Evolutionary conservation across 1,284 basidiomycete species (phyloP), one percentile per base, ranked within the genome.

Genomic region (Ganoderma meredithae): DNA sequence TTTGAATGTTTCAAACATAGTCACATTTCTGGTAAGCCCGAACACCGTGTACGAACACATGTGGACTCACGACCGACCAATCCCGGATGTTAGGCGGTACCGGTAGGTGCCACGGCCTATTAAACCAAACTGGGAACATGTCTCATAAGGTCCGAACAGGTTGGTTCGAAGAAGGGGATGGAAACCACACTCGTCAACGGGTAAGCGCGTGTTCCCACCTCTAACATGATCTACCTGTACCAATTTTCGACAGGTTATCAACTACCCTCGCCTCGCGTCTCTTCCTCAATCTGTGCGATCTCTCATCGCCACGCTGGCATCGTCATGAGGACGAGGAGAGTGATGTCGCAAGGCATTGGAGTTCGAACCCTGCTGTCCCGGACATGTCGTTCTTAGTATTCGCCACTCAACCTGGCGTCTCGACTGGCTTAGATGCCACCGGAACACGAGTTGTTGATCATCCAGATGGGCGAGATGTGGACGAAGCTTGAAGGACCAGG

Each of bases 261-360:
- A 59, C 58, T 1, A 40, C 39, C 15, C 58, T 59, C n/a, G 36
- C 58, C n/a, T 59, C 58, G 8, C 58, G 58, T 13, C 58, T 59
- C n/a, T 36, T 59, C 36, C 58, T 59, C 39, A 59, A 59, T 41
- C 39, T 59, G 10, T 39, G 58, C 13, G 58, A 22, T 22, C n/a
- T 41, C 22, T 61, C 55, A 17, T 62, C 67, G 0, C 66, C 69
- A 27, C 59, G 25, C 5, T 13, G 40, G 3, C 63, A 62, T 17
- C 63, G 59, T 3, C 31, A 31, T 36, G 49, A 13, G 19, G 60
- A 62, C 12, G 31, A 33, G 39, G 44, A 67, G 19, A 22, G 17
- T n/a, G 27, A 47, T 13, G 56, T 56, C 27, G 61, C 55, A 25
- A 22, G 36, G 36, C 3, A 13, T 39, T 39, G 58, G 33, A 22